phyloP scores from a whole-genome alignment of 345 rosid genomes.

The Lumnitzera racemosa region DNA sequence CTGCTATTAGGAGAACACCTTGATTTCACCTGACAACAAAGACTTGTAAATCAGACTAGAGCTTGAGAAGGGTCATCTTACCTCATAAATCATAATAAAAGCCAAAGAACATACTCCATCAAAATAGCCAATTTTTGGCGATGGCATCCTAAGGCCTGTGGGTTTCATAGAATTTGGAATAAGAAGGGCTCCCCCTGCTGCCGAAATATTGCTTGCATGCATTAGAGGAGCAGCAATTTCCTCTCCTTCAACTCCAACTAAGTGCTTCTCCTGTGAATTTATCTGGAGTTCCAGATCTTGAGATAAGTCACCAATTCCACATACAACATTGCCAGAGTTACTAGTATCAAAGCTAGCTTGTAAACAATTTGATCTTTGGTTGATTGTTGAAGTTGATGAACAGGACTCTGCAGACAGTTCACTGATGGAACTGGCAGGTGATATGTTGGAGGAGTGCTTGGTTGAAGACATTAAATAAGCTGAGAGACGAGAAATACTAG shows the following conservation, averaged over 20 bases:
- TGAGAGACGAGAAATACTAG: conserved; percentile 29
- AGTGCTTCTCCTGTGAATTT: conserved; percentile 19
- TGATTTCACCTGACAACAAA: conserved; percentile 46
- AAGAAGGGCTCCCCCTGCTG: conserved; percentile 19
- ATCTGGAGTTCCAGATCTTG: conserved; percentile 25
- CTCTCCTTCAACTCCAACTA: conserved; percentile 25
- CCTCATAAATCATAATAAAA: conserved; percentile 1
- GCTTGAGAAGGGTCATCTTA: not conserved
- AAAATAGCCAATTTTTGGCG: conserved; percentile 93
- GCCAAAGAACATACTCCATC: conserved; percentile 66
- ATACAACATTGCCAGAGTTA: conserved; percentile 19
- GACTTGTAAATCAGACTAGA: conserved; percentile 2
- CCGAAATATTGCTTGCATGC: conserved; percentile 25
- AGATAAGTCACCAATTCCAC: conserved; percentile 13
- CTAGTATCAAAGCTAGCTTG: conserved; percentile 32
- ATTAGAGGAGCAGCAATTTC: conserved; percentile 16
- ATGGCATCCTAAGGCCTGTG: conserved; percentile 87
- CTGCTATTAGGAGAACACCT: conserved; percentile 41
- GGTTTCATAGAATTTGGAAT: conserved; percentile 44
- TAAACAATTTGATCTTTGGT: conserved; percentile 32
- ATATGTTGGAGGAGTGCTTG: conserved; percentile 41
- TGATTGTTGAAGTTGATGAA: conserved; percentile 47
- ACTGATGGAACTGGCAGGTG: conserved; percentile 66
- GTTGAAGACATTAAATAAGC: conserved; percentile 34
- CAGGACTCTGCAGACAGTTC: conserved; percentile 67